Percentiles rank a stretch among this genome's conserved stretches.
These are phyloP conservation scores for Fusarium protoensiforme DNA, from an alignment of 2,329 filamentous ascomycete genomes.

Conservation along the genomic window DNA sequence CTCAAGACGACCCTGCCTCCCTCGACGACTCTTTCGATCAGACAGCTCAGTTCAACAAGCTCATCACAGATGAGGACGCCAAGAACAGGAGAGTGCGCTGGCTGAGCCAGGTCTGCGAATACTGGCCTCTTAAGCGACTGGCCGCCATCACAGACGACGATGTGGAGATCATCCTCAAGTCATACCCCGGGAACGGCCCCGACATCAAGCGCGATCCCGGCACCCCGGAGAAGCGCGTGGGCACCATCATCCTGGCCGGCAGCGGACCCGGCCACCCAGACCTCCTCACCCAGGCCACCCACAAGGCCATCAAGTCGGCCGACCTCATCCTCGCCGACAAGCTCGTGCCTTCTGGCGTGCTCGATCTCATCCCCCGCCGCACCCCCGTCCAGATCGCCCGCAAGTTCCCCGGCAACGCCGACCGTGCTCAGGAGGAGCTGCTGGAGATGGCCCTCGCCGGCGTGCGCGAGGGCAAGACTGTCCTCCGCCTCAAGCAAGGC, in stretches of 20 bases:
- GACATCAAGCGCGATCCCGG: slow-evolving; percentile 36
- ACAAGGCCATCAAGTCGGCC: slow-evolving; percentile 79
- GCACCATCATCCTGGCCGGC: slow-evolving; percentile 87
- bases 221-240: slow-evolving; percentile 53
- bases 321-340: slow-evolving; percentile 89
- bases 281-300: slow-evolving; percentile 84
- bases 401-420: slow-evolving; percentile 98
- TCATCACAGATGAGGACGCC: slow-evolving; percentile 79
- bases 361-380: slow-evolving; percentile 89
- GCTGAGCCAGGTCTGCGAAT: slow-evolving; percentile 97
- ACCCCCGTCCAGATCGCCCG: slow-evolving; percentile 92
- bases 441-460: slow-evolving; percentile 80
- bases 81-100: slow-evolving; percentile 89
- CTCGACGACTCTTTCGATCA: slow-evolving; percentile 77
- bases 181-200: slow-evolving; percentile 64
- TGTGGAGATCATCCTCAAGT: slow-evolving; percentile 78
- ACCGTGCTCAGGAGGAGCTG: slow-evolving; percentile 91
- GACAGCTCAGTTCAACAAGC: slow-evolving; percentile 82
- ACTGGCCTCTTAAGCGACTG: slow-evolving; percentile 90
- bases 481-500: slow-evolving; percentile 93
- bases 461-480: slow-evolving; percentile 73
- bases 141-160: slow-evolving; percentile 84
- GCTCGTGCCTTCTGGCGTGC: slow-evolving; percentile 83
- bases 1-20: slow-evolving; percentile 65
- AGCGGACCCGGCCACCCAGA: slow-evolving; percentile 94